A percentile compares a stretch with the other conserved stretches of the same genome.
These are phyloP conservation scores for Closterium sp. DNA, from an alignment of 139 green algal genomes.

Conservation along the genomic window DNA sequence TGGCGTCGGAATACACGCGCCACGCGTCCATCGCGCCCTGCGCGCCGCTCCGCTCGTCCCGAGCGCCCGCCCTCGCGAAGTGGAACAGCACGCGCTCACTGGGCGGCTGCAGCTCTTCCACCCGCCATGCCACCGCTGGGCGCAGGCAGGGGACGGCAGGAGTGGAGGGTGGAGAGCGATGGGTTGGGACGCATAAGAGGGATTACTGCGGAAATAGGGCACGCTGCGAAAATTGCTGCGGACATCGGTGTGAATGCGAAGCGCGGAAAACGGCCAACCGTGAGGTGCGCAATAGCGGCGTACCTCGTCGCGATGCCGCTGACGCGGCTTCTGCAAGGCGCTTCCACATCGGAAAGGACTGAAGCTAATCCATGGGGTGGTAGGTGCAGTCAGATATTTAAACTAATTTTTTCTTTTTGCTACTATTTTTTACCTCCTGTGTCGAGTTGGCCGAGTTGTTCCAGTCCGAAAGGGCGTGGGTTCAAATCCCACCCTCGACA, in stretches of 20 bases:
- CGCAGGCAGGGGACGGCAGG: not conserved
- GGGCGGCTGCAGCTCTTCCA: not conserved
- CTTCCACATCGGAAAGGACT: not conserved
- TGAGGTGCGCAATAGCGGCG: not conserved
- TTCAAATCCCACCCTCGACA: slow-evolving; percentile 39
- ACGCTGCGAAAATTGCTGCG: not conserved
- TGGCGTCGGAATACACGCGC: not conserved
- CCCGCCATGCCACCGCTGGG: not conserved
- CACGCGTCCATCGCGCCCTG: not conserved
- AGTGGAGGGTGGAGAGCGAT: not conserved
- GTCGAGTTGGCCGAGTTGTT: slow-evolving; percentile 33
- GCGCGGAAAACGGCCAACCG: too few species aligned
- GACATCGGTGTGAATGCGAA: not conserved
- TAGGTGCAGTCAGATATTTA: too few species aligned
- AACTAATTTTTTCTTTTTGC: too few species aligned
- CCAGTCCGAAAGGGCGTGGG: slow-evolving; percentile 42
- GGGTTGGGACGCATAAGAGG: not conserved
- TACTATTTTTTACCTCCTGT: too few species aligned
- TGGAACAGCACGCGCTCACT: not conserved
- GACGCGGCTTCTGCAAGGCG: not conserved
- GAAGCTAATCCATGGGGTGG: not conserved
- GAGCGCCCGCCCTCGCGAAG: not conserved
- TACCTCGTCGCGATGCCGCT: not conserved
- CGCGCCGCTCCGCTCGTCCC: too few species aligned
- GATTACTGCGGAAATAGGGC: not conserved